Percentiles rank a stretch among this genome's conserved stretches.
Conservation (phyloP, 257 asterid species). For the Buddleja alternifolia region DNA sequence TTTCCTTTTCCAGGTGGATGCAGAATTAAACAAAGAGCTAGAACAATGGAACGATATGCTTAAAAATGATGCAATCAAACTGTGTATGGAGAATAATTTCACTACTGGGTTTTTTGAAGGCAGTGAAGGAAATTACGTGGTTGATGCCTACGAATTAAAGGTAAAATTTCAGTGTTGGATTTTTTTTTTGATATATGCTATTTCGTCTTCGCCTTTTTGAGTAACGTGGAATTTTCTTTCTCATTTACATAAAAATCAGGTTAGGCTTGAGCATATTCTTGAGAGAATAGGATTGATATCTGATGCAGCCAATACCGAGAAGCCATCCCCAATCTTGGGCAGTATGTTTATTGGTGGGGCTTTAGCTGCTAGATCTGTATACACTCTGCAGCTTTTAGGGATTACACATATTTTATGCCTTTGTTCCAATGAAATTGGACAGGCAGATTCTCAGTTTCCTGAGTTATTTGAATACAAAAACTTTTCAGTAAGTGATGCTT, state of each 20-base stretch:
- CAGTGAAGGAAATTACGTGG: constrained; percentile 76
- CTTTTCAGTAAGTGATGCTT: constrained; percentile 68
- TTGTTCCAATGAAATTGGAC: constrained; percentile 97
- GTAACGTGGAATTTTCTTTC: background rate
- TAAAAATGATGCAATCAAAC: constrained; percentile 72
- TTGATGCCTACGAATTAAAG: constrained; percentile 98
- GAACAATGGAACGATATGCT: constrained; percentile 97
- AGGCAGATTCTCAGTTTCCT: constrained; percentile 92
- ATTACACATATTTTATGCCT: constrained; percentile 88
- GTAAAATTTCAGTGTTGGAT: constrained; percentile 39
- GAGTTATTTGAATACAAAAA: constrained; percentile 79
- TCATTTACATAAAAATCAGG: constrained; percentile 48
- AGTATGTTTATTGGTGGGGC: constrained; percentile 89
- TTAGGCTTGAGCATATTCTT: constrained; percentile 96
- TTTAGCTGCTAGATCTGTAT: constrained; percentile 91
- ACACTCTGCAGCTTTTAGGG: constrained; percentile 87
- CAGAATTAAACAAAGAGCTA: constrained; percentile 79
- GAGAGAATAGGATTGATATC: constrained; percentile 85
- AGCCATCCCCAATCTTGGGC: constrained; percentile 65
- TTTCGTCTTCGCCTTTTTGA: constrained; percentile 11
- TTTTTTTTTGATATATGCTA: constrained; percentile 8
- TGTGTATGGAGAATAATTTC: constrained; percentile 93
- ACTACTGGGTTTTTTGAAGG: constrained; percentile 94
- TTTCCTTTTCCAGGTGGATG: constrained; percentile 72
- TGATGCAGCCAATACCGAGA: constrained; percentile 96